These are phyloP conservation scores for Beauveria varroae DNA, from an alignment of 2,329 filamentous ascomycete genomes.

Conservation along the genomic window DNA sequence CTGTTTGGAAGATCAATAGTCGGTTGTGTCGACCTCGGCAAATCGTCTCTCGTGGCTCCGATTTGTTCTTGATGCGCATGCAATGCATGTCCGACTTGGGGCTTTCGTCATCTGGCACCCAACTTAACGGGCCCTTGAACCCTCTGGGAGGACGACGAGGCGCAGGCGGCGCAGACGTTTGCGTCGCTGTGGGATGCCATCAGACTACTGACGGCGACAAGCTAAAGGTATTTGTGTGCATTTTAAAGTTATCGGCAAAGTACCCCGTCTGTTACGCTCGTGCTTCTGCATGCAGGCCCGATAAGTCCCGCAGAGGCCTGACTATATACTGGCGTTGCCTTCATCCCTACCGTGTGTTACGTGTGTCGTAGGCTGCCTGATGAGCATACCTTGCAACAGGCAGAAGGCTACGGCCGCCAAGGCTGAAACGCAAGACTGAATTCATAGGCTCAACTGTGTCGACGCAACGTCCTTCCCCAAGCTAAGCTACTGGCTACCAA, in stretches of 20 bases:
- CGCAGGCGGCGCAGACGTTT: slow-evolving; percentile 47
- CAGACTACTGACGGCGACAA: not conserved
- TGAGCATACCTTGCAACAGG: not conserved
- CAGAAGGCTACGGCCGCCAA: not conserved
- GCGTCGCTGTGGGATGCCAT: slow-evolving; percentile 69
- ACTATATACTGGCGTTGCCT: not conserved
- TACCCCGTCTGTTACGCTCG: not conserved
- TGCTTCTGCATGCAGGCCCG: not conserved
- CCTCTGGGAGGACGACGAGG: slow-evolving; percentile 66
- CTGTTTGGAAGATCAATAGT: not conserved
- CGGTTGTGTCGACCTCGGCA: no score
- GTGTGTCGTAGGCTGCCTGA: no score
- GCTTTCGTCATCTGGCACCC: no score
- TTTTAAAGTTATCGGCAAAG: not conserved
- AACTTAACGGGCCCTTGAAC: no score
- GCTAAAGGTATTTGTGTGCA: not conserved
- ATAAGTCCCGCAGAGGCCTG: not conserved
- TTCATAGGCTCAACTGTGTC: not conserved
- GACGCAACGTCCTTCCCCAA: no score
- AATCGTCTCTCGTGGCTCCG: no score
- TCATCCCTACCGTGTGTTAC: not conserved
- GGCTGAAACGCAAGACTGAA: not conserved
- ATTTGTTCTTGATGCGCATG: no score
- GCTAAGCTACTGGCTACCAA: no score
- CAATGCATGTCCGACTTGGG: no score